Evolutionary conservation across 139 green algal species (phyloP), one percentile per base, ranked within the genome.

Genomic region (Micromonas commoda): DNA sequence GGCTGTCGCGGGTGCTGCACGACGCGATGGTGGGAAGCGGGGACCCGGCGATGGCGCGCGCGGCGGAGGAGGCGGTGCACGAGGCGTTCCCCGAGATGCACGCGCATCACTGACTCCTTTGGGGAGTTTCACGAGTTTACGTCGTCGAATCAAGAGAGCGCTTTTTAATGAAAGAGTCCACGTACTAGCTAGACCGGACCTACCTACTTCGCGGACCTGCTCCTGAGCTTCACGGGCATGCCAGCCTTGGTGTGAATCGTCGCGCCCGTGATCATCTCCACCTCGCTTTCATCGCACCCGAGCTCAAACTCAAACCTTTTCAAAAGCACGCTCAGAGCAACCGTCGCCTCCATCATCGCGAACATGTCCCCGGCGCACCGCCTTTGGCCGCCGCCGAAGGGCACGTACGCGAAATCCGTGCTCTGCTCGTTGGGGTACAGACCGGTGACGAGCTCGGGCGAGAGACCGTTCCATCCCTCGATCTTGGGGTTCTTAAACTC

Each of bases 331-430:
- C 90, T 86, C 61, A 97, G 82, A 0, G 84, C 87, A n/a, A 91
- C 88, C 0, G 94, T 61, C 3, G 86, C 80, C 87, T 98, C 94
- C 80, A 97, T 92, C 77, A 98, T 80, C 16, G 95, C 95, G 87
- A 99, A 99, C 82, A 98, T 93, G 85, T 99, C 95, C 13, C 95
- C 95, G 9, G 98, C 88, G 81, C 95, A 99, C 84, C 98, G 98
- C 63, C 95, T 88, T 2, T 87, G 80, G 24, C 95, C 95, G 26
- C 94, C 95, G 24, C 94, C 94, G 83, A 99, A 99, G 21, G 95
- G 95, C 0, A 99, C 86, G 88, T 96, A 98, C 0, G 93, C 94
- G 89, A 97, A 99, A 83, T 98, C 93, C 26, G 91, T 90, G 23
- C 6, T 69, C 0, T 94, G 84, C 84, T 99, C 95, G 78, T 98